A percentile compares a stretch with the other conserved stretches of the same genome.
Conservation (phyloP, 768 basidiomycete species). For the Cytidiella melzeri region DNA sequence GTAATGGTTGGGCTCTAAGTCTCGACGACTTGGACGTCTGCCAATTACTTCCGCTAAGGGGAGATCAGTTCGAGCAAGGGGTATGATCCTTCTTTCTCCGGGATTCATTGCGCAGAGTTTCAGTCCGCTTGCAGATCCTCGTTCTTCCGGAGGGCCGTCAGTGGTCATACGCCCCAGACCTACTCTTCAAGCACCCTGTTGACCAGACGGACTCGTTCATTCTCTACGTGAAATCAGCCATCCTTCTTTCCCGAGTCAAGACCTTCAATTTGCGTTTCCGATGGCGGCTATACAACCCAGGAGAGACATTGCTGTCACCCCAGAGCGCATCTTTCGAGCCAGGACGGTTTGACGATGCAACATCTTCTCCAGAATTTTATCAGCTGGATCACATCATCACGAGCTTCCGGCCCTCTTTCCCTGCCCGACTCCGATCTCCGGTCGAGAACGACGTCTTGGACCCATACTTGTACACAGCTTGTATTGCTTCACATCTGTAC, state of each 20-base stretch:
- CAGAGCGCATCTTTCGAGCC: conserved; percentile 8
- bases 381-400: conserved; percentile 50
- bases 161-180: conserved; percentile 53
- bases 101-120: conserved; percentile 35
- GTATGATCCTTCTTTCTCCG: conserved; percentile 27
- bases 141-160: conserved; percentile 43
- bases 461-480: conserved; percentile 43
- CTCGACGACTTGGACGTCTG: conserved; percentile 72
- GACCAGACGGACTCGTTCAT: conserved; percentile 65
- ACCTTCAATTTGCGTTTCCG: conserved; percentile 62
- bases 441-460: conserved; percentile 46
- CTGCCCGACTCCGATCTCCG: conserved; percentile 47
- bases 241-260: conserved; percentile 54
- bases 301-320: neutral
- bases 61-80: conserved; percentile 52
- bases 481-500: conserved; percentile 24
- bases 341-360: conserved; percentile 37
- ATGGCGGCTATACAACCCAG: conserved; percentile 40
- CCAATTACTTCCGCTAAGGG: conserved; percentile 57
- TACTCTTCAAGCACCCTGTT: conserved; percentile 56
- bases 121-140: conserved; percentile 25
- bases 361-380: conserved; percentile 54
- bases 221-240: conserved; percentile 59
- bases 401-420: conserved; percentile 54
- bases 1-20: conserved; percentile 67